Base-by-base conservation (phyloP, 2,329 filamentous ascomycete species). In the Fusarium coffeatum region DNA sequence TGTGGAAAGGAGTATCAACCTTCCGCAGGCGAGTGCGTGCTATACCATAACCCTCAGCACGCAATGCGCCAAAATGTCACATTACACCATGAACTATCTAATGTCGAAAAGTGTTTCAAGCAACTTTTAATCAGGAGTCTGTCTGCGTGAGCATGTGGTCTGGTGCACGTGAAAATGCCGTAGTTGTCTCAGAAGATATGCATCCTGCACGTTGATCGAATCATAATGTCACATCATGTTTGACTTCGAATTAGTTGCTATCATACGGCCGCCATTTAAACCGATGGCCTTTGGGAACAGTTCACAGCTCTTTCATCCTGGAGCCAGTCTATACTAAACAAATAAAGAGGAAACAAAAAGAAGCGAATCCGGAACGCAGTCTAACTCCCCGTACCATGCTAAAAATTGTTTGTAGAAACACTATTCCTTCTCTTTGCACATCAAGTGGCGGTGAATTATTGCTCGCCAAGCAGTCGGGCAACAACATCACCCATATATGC, bases 401-500 rank as follows among this genome's bases (percentile, higher is more conserved):
- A 34, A 41, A 60, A 51, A 48, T 53, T 60, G 40, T 55, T 55
- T 43, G 54, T 48, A 46, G 23, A 50, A 55, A 58, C 32, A 49
- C 37, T 49, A 25, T 59, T 56, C 55, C 60, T 42, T 32, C 46
- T 62, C 47, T 67, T 45, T 42, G 54, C 12, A 32, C 15, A 20
- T 27, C 10, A 46, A 22, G n/a, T 34, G n/a, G 13, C 13, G n/a
- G n/a, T 16, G 25, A 3, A 32, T 56, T 40, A 90, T 77, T 88
- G 87, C 80, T 98, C 94, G 40, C 92, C 92, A 34, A 98, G 89
- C 9, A 98, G 86, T 61, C 92, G 87, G 20, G 93, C 93, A 0
- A 93, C 97, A 68, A 98, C 91, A 72, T 97, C 94, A 6, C 93
- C 93, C 87, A 97, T 93, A 73, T 94, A 94, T 2, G 91, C 93